A percentile compares a stretch with the other conserved stretches of the same genome.
phyloP scores from a whole-genome alignment of 305 asterid species.

The Fraxinus sp. region DNA sequence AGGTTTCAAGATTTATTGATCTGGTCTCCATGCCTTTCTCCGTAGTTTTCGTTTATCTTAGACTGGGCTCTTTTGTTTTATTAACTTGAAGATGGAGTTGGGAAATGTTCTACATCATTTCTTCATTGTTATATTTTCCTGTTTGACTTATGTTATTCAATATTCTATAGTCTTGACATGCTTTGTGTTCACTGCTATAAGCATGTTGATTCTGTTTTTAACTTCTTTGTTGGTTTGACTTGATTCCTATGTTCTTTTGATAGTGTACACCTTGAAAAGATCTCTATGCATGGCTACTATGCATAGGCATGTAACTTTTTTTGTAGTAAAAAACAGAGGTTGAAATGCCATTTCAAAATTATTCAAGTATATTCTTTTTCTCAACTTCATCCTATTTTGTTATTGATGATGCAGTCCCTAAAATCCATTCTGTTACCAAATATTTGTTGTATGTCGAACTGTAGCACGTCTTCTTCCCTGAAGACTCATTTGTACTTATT shows the following conservation, averaged over 20 bases:
- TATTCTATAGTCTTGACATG: neutral
- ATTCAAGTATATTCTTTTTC: neutral
- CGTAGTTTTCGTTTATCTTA: neutral
- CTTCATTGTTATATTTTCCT: neutral
- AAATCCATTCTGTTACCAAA: constrained; percentile 1
- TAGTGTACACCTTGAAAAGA: neutral
- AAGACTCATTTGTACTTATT: neutral
- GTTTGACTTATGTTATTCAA: neutral
- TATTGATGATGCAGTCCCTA: neutral
- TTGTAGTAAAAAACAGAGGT: neutral
- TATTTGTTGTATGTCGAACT: neutral
- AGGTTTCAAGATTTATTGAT: constrained; percentile 3
- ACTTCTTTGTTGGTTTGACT: constrained; percentile 1
- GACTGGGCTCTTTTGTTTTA: neutral
- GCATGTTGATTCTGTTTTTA: neutral
- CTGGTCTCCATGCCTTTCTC: constrained; percentile 2
- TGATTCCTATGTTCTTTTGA: neutral
- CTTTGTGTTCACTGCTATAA: neutral
- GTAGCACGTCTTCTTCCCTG: neutral
- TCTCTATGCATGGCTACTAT: constrained; percentile 1
- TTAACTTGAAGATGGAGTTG: constrained; percentile 12
- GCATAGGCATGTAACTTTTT: neutral
- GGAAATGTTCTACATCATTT: neutral
- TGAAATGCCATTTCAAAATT: neutral
- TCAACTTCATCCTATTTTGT: neutral